These are phyloP conservation scores for Citrus reticulata DNA, from an alignment of 345 rosid species.

Conservation along the genomic window DNA sequence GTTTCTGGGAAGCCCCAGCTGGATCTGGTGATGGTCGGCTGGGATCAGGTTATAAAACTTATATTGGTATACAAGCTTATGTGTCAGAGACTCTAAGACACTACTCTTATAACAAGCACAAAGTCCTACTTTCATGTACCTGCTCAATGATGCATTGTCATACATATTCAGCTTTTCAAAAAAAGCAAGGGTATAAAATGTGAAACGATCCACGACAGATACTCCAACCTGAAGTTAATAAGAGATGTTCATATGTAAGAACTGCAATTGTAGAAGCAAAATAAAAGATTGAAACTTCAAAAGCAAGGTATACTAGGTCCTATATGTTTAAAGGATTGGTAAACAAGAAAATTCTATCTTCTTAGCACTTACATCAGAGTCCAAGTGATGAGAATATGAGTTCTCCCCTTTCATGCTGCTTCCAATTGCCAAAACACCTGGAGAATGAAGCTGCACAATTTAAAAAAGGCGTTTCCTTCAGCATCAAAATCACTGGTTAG, in stretches of 20 bases:
- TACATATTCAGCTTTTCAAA: conserved; percentile 89
- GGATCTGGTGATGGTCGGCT: too few relatives aligned
- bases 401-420: conserved; percentile 98
- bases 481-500: conserved; percentile 2
- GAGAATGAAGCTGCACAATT: conserved; percentile 77
- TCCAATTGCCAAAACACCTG: conserved; percentile 96
- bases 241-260: conserved; percentile 9
- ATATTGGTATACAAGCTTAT: not conserved
- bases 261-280: conserved; percentile 7
- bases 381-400: conserved; percentile 97
- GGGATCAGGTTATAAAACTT: not conserved
- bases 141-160: conserved; percentile 86
- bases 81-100: not conserved
- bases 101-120: not conserved
- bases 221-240: conserved; percentile 72
- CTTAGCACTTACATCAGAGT: conserved; percentile 70
- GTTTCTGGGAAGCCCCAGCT: not conserved
- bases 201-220: conserved; percentile 94
- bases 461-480: conserved; percentile 5
- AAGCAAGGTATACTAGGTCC: not conserved
- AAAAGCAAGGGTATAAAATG: conserved; percentile 87
- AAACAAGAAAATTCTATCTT: not conserved
- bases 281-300: not conserved
- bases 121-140: conserved; percentile 41
- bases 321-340: conserved; percentile 2